Evolutionary conservation across 441 rosid species (phyloP).

Genomic region (Capsella rubella): DNA sequence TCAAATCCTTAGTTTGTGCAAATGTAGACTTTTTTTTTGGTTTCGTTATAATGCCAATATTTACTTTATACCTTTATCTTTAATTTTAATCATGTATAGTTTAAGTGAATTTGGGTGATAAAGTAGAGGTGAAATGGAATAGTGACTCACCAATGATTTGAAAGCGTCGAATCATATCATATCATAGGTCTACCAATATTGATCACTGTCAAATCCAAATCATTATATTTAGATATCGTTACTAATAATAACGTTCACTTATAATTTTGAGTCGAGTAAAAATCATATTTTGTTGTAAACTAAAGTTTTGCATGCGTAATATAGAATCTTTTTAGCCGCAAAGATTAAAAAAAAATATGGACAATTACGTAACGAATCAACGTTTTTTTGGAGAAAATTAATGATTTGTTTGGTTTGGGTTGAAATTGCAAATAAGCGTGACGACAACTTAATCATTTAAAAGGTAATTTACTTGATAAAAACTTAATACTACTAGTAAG

Average conservation of each 20-base stretch:
- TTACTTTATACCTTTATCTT: too few species aligned
- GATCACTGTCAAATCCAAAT: slow-evolving; percentile 35
- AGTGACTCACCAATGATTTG: slow-evolving; percentile 43
- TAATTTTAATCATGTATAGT: too few species aligned
- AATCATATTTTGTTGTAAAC: too few species aligned
- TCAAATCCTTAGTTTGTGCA: too few species aligned
- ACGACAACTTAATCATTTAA: too few species aligned
- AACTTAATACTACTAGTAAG: too few species aligned
- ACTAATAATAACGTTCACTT: too few species aligned
- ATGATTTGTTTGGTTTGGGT: slow-evolving; percentile 34
- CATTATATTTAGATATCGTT: neutral
- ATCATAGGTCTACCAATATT: slow-evolving; percentile 35
- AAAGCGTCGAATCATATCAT: slow-evolving; percentile 37
- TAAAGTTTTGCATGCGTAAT: slow-evolving; percentile 29
- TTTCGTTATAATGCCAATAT: too few species aligned
- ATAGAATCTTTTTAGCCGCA: slow-evolving; percentile 18
- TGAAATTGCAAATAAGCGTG: slow-evolving; percentile 2
- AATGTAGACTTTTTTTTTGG: too few species aligned
- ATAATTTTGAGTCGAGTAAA: too few species aligned
- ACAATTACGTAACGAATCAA: neutral
- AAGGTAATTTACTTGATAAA: too few species aligned
- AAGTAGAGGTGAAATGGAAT: neutral
- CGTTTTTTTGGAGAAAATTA: neutral
- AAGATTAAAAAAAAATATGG: slow-evolving; percentile 9
- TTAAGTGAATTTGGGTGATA: too few species aligned